Conservation (phyloP, 371 early-diverging fungal species). For the Mucor piriformis region DNA sequence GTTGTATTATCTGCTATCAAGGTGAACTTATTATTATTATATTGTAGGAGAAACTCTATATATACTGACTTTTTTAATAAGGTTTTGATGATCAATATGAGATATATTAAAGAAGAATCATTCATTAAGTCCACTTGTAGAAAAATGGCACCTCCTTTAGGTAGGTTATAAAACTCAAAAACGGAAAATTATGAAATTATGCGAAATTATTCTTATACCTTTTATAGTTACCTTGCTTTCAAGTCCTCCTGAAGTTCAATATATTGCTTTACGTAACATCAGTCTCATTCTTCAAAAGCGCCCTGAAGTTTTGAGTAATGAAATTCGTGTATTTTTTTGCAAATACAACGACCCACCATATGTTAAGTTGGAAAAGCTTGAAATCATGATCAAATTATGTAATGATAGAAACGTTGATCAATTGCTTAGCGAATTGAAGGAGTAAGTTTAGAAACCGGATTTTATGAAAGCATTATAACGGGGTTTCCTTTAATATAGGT, state of each 20-base stretch:
- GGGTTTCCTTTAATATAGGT: conserved; percentile 67
- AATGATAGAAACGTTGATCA: conserved; percentile 87
- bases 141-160: conserved; percentile 91
- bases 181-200: neutral
- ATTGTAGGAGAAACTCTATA: too few relatives aligned
- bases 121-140: conserved; percentile 66
- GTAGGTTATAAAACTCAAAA: conserved; percentile 38
- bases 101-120: conserved; percentile 67
- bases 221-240: conserved; percentile 84
- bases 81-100: conserved; percentile 71
- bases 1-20: conserved; percentile 87
- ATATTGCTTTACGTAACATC: conserved; percentile 95
- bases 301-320: conserved; percentile 86
- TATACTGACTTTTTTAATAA: conserved; percentile 3
- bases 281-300: conserved; percentile 92
- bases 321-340: conserved; percentile 96
- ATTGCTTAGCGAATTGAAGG: conserved; percentile 90
- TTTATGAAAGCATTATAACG: conserved; percentile 96
- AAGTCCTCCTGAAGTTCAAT: conserved; percentile 92
- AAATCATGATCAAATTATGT: conserved; percentile 89
- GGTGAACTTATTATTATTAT: conserved; percentile 32
- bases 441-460: conserved; percentile 72
- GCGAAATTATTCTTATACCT: neutral
- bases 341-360: conserved; percentile 99
- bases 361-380: conserved; percentile 96